Evolutionary conservation across 2,329 filamentous ascomycete genomes (phyloP).

Genomic region (Colletotrichum orchidophilum): DNA sequence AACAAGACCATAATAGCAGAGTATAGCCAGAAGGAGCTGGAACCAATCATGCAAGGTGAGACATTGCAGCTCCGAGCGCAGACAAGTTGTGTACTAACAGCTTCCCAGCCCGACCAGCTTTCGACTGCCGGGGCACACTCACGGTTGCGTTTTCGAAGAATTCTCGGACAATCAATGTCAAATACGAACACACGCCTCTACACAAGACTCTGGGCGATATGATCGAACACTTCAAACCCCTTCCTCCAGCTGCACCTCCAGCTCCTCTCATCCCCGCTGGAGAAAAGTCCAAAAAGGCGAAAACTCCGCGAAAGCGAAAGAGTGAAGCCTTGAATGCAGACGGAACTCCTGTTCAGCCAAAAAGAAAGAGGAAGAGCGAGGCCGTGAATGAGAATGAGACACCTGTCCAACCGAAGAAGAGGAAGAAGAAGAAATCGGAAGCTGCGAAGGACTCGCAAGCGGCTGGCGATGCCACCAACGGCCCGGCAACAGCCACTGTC

Average conservation of each 20-base stretch:
- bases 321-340: conserved; percentile 29
- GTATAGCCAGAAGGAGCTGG: conserved; percentile 58
- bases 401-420: conserved; percentile 6
- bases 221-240: conserved; percentile 56
- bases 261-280: conserved; percentile 35
- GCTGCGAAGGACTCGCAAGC: neutral
- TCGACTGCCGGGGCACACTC: conserved; percentile 65
- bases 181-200: conserved; percentile 66
- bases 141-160: conserved; percentile 59
- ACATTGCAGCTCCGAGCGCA: neutral
- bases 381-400: conserved; percentile 10
- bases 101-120: conserved; percentile 61
- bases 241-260: conserved; percentile 45
- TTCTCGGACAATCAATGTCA: conserved; percentile 58
- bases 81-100: neutral
- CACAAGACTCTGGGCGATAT: conserved; percentile 65
- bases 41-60: conserved; percentile 56
- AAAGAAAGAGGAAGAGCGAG: conserved; percentile 41
- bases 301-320: conserved; percentile 39
- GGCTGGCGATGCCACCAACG: conserved; percentile 5
- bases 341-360: conserved; percentile 37
- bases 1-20: conserved; percentile 55
- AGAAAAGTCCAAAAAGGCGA: conserved; percentile 41
- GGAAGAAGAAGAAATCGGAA: conserved; percentile 18
- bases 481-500: neutral